Conservation (phyloP, 371 early-diverging fungal genomes). For the Mortierella sp. region DNA sequence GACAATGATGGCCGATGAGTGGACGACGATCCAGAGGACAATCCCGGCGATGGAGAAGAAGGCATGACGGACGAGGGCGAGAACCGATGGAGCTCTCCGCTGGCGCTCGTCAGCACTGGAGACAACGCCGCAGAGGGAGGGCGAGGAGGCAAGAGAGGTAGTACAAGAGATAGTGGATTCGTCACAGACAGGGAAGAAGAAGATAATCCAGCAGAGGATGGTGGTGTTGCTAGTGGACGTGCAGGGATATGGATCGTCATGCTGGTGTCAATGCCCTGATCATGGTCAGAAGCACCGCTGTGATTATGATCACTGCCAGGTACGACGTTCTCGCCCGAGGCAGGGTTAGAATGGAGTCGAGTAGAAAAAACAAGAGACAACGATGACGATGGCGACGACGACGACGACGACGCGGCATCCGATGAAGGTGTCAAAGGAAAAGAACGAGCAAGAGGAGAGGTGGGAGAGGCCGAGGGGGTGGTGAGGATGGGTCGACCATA, state of each 20-base stretch:
- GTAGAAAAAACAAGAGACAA: neutral
- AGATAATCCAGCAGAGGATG: neutral
- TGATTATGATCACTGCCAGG: too few relatives aligned
- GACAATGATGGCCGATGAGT: neutral
- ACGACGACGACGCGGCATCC: too few relatives aligned
- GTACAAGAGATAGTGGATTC: neutral
- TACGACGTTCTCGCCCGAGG: neutral
- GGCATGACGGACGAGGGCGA: neutral
- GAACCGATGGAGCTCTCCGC: conserved; percentile 7
- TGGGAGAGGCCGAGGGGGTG: neutral
- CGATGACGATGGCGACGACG: neutral
- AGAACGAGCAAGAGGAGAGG: neutral
- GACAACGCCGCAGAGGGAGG: neutral
- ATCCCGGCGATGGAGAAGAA: neutral
- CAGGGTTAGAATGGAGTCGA: neutral
- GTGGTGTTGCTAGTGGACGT: neutral
- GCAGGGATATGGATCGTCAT: conserved; percentile 1
- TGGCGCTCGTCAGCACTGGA: conserved; percentile 7
- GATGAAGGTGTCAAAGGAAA: too few relatives aligned
- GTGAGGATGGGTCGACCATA: conserved; percentile 42
- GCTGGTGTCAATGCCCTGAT: neutral
- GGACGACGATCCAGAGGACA: neutral
- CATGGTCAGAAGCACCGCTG: neutral
- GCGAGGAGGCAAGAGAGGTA: conserved; percentile 15
- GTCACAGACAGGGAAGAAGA: neutral